Evolutionary conservation across 331 rosid genomes (phyloP), one percentile per base, ranked within the genome.

Genomic region (Pyrus hybrid): DNA sequence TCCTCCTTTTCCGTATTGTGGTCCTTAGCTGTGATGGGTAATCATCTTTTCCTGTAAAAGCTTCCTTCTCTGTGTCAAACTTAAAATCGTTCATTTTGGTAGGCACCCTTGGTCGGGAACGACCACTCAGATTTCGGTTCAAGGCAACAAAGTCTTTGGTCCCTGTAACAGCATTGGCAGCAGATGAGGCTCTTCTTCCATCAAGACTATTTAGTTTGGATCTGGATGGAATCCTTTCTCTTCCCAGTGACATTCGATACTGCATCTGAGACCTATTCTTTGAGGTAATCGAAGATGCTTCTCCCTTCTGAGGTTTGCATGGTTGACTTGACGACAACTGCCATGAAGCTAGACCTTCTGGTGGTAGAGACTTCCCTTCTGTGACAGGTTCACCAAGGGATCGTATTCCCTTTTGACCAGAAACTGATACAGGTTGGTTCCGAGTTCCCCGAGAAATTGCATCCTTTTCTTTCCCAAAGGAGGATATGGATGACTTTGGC

Each of bases 131-230:
- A 58, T 71, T 88, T 77, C 85, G 81, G 80, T 91, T 91, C 74
- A 83, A 84, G 63, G 90, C 83, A 83, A 88, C 90, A 67, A 89
- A 93, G 64, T 93, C 91, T 81, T 90, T 93, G 70, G 83, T 64
- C 71, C 80, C 87, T 78, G 77, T 64, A 33, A 68, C 67, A 41
- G 75, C 64, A 87, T 78, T 89, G 22, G 68, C 76, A 76, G 86
- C 67, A 3, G 93, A 80, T 68, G 90, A 80, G 76, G 63, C 86
- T 82, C 88, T 84, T 83, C 84, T 85, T 37, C 82, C 75, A 17
- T 81, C 86, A 33, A 67, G 37, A 83, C 72, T 86, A 80, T 82
- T 85, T 68, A 26, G 13, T 74, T 76, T 89, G 14, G 85, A 84
- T 60, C 68, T 85, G 11, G 81, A n/a, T 12, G 83, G 58, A 29